phyloP scores from a whole-genome alignment of 169 alveolate species.

The Eimeria brunetti region DNA sequence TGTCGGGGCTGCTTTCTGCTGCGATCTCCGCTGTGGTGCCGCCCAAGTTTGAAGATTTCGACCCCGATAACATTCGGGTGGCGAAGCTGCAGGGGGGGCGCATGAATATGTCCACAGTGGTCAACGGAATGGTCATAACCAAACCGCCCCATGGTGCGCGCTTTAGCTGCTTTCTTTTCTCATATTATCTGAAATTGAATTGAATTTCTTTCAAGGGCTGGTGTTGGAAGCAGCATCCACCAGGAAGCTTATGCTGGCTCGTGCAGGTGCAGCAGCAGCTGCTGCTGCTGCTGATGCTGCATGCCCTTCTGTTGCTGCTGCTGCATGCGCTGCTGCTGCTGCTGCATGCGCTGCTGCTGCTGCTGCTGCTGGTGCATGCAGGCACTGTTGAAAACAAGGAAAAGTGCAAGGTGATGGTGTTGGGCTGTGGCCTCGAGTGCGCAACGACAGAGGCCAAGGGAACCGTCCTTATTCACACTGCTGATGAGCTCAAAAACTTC shows the following conservation, averaged over 20 bases:
- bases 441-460: conserved; percentile 98
- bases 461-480: conserved; percentile 98
- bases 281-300: too few relatives aligned
- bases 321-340: neutral
- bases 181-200: too few relatives aligned
- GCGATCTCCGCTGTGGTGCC: conserved; percentile 83
- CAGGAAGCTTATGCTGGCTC: neutral
- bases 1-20: conserved; percentile 76
- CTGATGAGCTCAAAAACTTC: conserved; percentile 94
- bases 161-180: too few relatives aligned
- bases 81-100: conserved; percentile 98
- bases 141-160: conserved; percentile 85
- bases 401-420: conserved; percentile 97
- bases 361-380: conserved; percentile 72
- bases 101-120: conserved; percentile 92
- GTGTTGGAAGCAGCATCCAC: neutral
- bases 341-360: neutral
- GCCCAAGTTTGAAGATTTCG: conserved; percentile 90
- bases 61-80: conserved; percentile 98
- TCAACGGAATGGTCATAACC: conserved; percentile 95
- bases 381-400: conserved; percentile 95
- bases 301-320: too few relatives aligned
- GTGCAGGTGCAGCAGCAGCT: neutral
- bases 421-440: conserved; percentile 97
- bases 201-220: too few relatives aligned